Evolutionary conservation across 208 protist genomes (phyloP), one percentile per base, ranked within the genome.

Genomic region (Naegleria gruberi): DNA sequence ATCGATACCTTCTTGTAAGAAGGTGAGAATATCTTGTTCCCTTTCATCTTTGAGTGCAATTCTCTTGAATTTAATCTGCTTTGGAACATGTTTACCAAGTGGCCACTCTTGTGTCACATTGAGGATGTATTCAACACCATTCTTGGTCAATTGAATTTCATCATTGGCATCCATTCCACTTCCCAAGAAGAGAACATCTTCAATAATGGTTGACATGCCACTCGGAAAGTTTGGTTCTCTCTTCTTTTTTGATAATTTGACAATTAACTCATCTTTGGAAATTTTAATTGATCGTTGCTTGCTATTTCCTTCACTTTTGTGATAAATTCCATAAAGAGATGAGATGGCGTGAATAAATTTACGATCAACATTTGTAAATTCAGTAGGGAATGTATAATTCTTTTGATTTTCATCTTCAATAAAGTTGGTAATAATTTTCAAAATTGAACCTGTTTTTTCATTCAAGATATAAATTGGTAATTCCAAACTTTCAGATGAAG

Each of bases 111-210:
- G 51, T 55, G 83, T 55, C 12, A 46, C 41, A 55, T 87, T 87
- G 8, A 87, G 42, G 55, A 87, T 87, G n/a, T 40, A 41, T 10
- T 41, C 34, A 87, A 87, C 55, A 40, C 55, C 26, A 55, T 55
- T n/a, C 23, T 55, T 55, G 6, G 17, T 55, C 4, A 87, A 41
- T 55, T 87, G 43, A 45, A 44, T 40, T 55, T 30, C 44, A 87
- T 87, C 83, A 55, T 55, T 55, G 44, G 83, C 83, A 55, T 87
- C 83, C 42, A 30, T n/a, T 17, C 83, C 83, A 41, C 15, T 34
- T 87, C 83, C 83, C 41, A 87, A 55, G 55, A 57, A 87, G 34
- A 87, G n/a, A 87, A 87, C 51, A 10, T 87, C 23, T 42, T 87
- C 83, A 45, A 87, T 55, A 8, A 87, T 23, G 34, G 44, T 55